Conservation (phyloP, 495 filamentous ascomycete genomes). For the Pyrenopolyporus hunteri region DNA sequence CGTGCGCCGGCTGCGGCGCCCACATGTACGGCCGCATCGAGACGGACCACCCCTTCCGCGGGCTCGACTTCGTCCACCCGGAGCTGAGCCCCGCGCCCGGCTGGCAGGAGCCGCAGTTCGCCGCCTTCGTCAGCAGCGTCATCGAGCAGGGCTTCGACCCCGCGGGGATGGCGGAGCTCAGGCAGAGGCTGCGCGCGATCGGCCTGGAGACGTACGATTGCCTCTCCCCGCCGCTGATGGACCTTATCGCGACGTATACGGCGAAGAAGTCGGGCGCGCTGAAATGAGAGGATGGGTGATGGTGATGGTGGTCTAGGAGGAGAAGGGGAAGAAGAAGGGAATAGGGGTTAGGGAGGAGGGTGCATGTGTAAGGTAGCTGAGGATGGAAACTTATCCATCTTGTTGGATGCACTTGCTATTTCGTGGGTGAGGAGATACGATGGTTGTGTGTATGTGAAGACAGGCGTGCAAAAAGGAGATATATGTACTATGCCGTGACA, state of each 20-base stretch:
- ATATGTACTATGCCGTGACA: background rate
- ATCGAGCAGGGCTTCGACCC: constrained; percentile 67
- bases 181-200: constrained; percentile 51
- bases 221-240: constrained; percentile 63
- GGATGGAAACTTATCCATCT: background rate
- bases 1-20: constrained; percentile 61
- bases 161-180: constrained; percentile 55
- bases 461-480: background rate
- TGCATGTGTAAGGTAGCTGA: no score
- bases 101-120: constrained; percentile 69
- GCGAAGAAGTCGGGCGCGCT: constrained; percentile 51
- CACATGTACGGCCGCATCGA: constrained; percentile 67
- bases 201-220: constrained; percentile 64
- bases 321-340: background rate
- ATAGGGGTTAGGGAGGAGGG: background rate
- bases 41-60: constrained; percentile 65
- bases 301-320: background rate
- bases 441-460: background rate
- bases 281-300: background rate
- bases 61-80: constrained; percentile 66
- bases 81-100: constrained; percentile 61
- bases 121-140: constrained; percentile 64
- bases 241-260: constrained; percentile 61
- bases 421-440: background rate
- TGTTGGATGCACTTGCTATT: background rate